Evolutionary conservation across 2,329 filamentous ascomycete species (phyloP), one percentile per base, ranked within the genome.

Genomic region (Moelleriella libera): DNA sequence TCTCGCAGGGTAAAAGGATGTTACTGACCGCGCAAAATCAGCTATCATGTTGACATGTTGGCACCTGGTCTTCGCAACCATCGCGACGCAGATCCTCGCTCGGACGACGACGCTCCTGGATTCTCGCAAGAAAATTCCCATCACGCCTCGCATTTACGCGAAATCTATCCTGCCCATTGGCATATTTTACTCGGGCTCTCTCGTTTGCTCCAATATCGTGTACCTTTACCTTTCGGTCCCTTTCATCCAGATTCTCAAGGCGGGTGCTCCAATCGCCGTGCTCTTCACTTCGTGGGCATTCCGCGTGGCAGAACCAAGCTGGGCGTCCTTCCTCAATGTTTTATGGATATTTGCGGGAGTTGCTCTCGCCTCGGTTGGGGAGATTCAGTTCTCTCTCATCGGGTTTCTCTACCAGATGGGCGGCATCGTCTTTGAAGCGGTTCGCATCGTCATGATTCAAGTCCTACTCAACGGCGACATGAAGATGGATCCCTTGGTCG

Each of bases 401-500:
- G 80, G 80, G 43, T 80, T 85, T 63, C 51, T 81, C 34, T 83
- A 76, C 66, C 87, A 92, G 68, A 62, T 83, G 47, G 82, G 75
- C 50, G 87, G 85, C 53, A 85, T 89, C 54, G 62, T 83, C 46
- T 90, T 89, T 59, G 87, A 94, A 68, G 85, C 87, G 43, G 74
- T 85, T 51, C 82, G 87, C 50, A 70, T 92, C 53, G 82, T 88
- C 66, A 87, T 94, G 84, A 85, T 92, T 49, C 83, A 94, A 68
- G 80, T 83, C 50, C 73, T 94, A 56, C 77, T 94, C 46, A 85
- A 80, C 60, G 81, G 75, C 34, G 75, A 83, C 46, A 64, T 85
- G 68, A 88, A 86, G 71, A 92, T 94, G 87, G 85, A 92, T 59
- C 86, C 87, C 37, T 75, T 94, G 34, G 86, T 92, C 52, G 87